Evolutionary conservation across 2,329 filamentous ascomycete genomes (phyloP), one percentile per base, ranked within the genome.

Genomic region (Sporothrix pallida): DNA sequence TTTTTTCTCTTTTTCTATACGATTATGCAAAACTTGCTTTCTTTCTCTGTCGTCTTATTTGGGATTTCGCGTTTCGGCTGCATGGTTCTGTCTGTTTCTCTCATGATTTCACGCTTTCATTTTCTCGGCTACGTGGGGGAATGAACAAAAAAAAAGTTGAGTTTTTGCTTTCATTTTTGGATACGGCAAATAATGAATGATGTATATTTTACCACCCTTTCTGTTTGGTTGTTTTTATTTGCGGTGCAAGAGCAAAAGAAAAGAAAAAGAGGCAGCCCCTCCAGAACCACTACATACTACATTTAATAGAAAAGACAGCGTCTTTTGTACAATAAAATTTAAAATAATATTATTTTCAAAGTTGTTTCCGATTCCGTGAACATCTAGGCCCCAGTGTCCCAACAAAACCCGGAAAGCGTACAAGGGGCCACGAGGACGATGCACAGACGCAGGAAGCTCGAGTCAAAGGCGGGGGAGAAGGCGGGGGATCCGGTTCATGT

Each of bases 181-280:
- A 48, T 17, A 67, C 10, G 42, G 42, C n/a, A 67, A 44, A 46
- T 44, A 67, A 67, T 26, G 60, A 46, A 46, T 46, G 60, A 42
- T 67, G 37, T 67, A 37, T 37, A 37, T 58, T 7, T 15, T 10
- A 31, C 6, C n/a, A 15, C 4, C 8, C n/a, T 15, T 26, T 48
- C 10, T 37, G 37, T 12, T 46, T 7, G 37, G 37, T 20, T 63
- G 2, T 31, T 44, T 15, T 37, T 63, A 12, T 13, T 63, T 23
- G 37, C 17, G 37, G 20, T 44, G 17, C 9, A 7, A 46, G 60
- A 20, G 9, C 60, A 44, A 46, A 62, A 31, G 23, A 46, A 62
- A 31, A 62, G 26, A 62, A 20, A 12, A 31, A 62, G 60, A 44
- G 37, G 60, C n/a, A 23, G 60, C 4, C n/a, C 60, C 60, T 65